Evolutionary conservation across 768 basidiomycete genomes (phyloP).

Genomic region (Leccinum pellstonianum): DNA sequence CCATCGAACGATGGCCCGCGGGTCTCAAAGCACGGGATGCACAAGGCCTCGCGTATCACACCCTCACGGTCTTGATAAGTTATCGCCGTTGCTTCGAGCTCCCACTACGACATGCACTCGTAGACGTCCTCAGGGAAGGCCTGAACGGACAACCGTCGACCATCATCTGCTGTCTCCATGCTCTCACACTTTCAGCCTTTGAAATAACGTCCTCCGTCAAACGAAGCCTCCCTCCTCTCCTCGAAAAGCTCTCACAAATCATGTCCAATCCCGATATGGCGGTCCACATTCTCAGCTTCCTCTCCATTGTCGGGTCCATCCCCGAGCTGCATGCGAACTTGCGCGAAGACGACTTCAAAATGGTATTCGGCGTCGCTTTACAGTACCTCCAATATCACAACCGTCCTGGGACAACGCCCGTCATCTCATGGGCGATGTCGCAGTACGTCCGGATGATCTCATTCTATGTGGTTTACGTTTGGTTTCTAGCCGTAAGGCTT

Average conservation of each 20-base stretch:
- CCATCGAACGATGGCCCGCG: slow-evolving; percentile 57
- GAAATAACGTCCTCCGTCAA: slow-evolving; percentile 83
- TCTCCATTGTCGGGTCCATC: slow-evolving; percentile 81
- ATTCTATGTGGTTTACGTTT: slow-evolving; percentile 88
- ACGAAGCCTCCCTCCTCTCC: slow-evolving; percentile 71
- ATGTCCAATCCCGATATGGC: slow-evolving; percentile 93
- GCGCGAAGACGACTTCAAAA: slow-evolving; percentile 85
- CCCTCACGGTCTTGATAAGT: slow-evolving; percentile 82
- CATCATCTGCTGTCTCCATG: slow-evolving; percentile 88
- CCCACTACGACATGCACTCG: slow-evolving; percentile 62
- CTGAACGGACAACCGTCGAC: slow-evolving; percentile 69
- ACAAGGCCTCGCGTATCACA: slow-evolving; percentile 84
- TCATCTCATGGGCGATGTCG: slow-evolving; percentile 80
- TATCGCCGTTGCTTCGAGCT: slow-evolving; percentile 79
- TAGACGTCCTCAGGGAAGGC: slow-evolving; percentile 70
- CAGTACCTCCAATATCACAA: slow-evolving; percentile 94
- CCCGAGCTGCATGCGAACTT: slow-evolving; percentile 84
- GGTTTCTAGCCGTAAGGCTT: slow-evolving; percentile 89
- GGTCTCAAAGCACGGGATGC: slow-evolving; percentile 76
- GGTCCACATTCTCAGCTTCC: slow-evolving; percentile 93
- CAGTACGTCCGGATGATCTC: slow-evolving; percentile 90
- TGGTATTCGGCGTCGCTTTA: slow-evolving; percentile 91
- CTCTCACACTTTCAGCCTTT: slow-evolving; percentile 82
- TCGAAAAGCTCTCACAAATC: slow-evolving; percentile 88
- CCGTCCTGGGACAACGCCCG: slow-evolving; percentile 53